Percentiles rank a stretch among this genome's conserved stretches.
These are phyloP conservation scores for Tolypocladium pustulatum DNA, from an alignment of 2,329 filamentous ascomycete species.

Conservation along the genomic window DNA sequence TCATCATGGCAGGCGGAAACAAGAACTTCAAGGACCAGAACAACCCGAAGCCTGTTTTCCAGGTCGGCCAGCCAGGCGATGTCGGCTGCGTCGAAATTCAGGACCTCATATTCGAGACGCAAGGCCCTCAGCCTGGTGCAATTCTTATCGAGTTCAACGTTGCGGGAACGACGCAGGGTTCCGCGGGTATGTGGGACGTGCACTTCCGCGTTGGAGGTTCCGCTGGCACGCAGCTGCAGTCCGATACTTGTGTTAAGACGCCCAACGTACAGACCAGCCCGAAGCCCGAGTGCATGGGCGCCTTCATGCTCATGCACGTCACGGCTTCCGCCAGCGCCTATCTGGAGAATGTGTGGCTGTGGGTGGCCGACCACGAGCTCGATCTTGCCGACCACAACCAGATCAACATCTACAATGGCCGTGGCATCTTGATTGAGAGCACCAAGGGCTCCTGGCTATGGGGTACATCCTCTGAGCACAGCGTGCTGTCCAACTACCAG, in stretches of 20 bases:
- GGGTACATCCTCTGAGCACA: slow-evolving; percentile 62
- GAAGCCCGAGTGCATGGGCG: slow-evolving; percentile 59
- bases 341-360: slow-evolving; percentile 84
- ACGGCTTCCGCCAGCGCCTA: slow-evolving; percentile 57
- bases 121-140: slow-evolving; percentile 73
- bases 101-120: slow-evolving; percentile 77
- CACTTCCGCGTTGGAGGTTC: slow-evolving; percentile 88
- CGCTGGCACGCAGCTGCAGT: slow-evolving; percentile 73
- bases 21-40: slow-evolving; percentile 60
- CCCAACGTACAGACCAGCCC: slow-evolving; percentile 50
- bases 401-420: slow-evolving; percentile 80
- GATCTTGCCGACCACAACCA: slow-evolving; percentile 65
- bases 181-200: slow-evolving; percentile 84
- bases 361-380: slow-evolving; percentile 85
- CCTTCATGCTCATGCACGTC: slow-evolving; percentile 60
- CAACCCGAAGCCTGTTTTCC: slow-evolving; percentile 76
- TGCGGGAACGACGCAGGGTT: slow-evolving; percentile 53
- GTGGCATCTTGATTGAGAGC: slow-evolving; percentile 71
- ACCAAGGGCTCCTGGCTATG: slow-evolving; percentile 69
- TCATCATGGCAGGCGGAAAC: slow-evolving; percentile 72
- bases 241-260: slow-evolving; percentile 68
- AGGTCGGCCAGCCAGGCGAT: slow-evolving; percentile 70
- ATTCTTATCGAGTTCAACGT: slow-evolving; percentile 92
- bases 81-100: slow-evolving; percentile 75
- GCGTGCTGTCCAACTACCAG: slow-evolving; percentile 73